Percentiles rank a stretch among this genome's conserved stretches.
Conservation (phyloP, 257 asterid species). For the Perilla frutescens region DNA sequence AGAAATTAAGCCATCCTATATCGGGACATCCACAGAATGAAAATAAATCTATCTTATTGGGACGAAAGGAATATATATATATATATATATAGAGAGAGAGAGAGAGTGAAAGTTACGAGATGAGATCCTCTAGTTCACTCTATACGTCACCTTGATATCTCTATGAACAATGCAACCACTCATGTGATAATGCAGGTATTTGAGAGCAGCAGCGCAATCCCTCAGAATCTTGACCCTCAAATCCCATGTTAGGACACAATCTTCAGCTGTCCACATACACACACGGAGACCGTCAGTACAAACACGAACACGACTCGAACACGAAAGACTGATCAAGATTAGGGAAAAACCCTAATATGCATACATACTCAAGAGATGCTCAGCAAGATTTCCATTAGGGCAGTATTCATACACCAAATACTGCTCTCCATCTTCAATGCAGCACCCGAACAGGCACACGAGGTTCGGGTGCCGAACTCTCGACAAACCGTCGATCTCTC, state of each 20-base stretch:
- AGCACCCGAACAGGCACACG: constrained; percentile 68
- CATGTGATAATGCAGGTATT: constrained; percentile 59
- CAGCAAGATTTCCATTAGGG: constrained; percentile 71
- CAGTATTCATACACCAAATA: constrained; percentile 71
- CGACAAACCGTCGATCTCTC: constrained; percentile 47
- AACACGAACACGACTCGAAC: too few species aligned
- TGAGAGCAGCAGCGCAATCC: constrained; percentile 72
- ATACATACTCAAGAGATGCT: constrained; percentile 57
- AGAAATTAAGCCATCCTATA: too few species aligned
- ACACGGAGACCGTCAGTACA: not conserved
- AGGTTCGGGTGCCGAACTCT: constrained; percentile 71
- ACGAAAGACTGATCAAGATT: too few species aligned
- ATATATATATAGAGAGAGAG: too few species aligned
- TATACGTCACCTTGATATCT: constrained; percentile 60
- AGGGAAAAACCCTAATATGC: too few species aligned
- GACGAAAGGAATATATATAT: too few species aligned
- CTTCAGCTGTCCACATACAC: constrained; percentile 46
- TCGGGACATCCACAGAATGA: too few species aligned
- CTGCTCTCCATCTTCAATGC: constrained; percentile 67
- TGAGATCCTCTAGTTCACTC: too few species aligned
- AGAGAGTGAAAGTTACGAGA: too few species aligned
- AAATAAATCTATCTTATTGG: too few species aligned
- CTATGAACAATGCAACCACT: constrained; percentile 84
- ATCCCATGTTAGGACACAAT: constrained; percentile 61
- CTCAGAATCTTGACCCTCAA: constrained; percentile 64